phyloP scores from a whole-genome alignment of 2,329 filamentous ascomycete species.

The Arthroderma uncinatum region DNA sequence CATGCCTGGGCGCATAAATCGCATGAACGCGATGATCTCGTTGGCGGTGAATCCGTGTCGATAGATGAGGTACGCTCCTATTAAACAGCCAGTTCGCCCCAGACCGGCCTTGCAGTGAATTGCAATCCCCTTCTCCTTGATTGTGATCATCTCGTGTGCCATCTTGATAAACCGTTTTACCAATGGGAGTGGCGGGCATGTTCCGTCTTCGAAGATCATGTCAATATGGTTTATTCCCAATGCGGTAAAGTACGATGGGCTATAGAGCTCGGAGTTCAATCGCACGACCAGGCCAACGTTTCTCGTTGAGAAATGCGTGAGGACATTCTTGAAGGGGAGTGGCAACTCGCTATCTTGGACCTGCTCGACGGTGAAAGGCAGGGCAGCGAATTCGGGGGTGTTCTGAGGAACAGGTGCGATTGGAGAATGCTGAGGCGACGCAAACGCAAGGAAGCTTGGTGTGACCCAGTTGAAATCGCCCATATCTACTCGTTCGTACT shows the following conservation, averaged over 20 bases:
- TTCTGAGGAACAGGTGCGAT: constrained; percentile 59
- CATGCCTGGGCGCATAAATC: constrained; percentile 98
- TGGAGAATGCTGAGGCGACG: constrained; percentile 78
- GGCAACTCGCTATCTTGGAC: constrained; percentile 62
- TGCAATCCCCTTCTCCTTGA: constrained; percentile 84
- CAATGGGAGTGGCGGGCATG: constrained; percentile 77
- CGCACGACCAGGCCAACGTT: constrained; percentile 90
- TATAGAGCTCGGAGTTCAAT: constrained; percentile 91
- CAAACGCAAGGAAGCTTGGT: constrained; percentile 88
- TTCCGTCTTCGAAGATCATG: constrained; percentile 99
- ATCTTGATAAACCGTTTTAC: constrained; percentile 91
- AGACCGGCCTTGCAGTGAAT: constrained; percentile 98
- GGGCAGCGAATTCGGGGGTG: constrained; percentile 59
- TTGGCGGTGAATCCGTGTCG: constrained; percentile 94
- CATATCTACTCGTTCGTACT: constrained; percentile 89
- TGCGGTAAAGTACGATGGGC: constrained; percentile 90
- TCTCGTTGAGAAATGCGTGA: constrained; percentile 75
- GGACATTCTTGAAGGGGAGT: constrained; percentile 87
- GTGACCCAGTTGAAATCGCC: constrained; percentile 99
- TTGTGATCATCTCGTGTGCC: constrained; percentile 85
- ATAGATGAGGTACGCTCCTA: constrained; percentile 96
- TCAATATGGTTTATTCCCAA: constrained; percentile 91
- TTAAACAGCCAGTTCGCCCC: constrained; percentile 87
- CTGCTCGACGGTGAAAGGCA: constrained; percentile 66
- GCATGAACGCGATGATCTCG: constrained; percentile 95